A percentile compares a stretch with the other conserved stretches of the same genome.
phyloP scores from a whole-genome alignment of 257 asterid genomes.

The Haberlea rhodopensis region DNA sequence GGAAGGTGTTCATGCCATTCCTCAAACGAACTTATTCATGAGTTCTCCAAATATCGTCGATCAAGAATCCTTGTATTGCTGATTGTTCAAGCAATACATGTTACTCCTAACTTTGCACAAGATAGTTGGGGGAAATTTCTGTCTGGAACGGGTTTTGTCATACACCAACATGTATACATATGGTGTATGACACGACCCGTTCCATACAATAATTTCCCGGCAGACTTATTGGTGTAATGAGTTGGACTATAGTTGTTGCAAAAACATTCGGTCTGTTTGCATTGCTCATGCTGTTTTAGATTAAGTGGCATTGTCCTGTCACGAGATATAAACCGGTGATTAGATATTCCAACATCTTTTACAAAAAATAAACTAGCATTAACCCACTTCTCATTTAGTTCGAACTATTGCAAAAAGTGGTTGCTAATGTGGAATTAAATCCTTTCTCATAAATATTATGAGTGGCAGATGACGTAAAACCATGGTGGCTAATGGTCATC shows the following conservation, averaged over 20 bases:
- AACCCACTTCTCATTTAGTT: no score
- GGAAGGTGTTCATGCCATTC: constrained; percentile 39
- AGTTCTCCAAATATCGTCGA: background rate
- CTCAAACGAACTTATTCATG: background rate
- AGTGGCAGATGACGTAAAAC: constrained; percentile 54
- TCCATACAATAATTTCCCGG: no score
- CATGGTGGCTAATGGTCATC: constrained; percentile 74
- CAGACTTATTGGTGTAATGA: constrained; percentile 56
- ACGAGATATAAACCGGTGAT: constrained; percentile 40
- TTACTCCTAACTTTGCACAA: constrained; percentile 44
- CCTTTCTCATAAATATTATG: no score
- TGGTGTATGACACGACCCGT: no score
- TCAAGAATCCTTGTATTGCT: constrained; percentile 20
- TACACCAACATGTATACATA: constrained; percentile 52
- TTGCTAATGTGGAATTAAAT: background rate
- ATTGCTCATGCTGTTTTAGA: constrained; percentile 49
- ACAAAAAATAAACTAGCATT: no score
- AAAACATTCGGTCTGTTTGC: constrained; percentile 62
- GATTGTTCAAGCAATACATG: constrained; percentile 53
- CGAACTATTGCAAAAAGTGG: no score
- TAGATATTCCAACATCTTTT: background rate
- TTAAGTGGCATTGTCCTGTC: constrained; percentile 63
- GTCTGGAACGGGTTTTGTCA: no score
- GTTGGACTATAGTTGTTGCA: constrained; percentile 59
- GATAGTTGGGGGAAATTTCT: no score